phyloP scores from a whole-genome alignment of 2,329 filamentous ascomycete species.

The Hypoxylon sp. region DNA sequence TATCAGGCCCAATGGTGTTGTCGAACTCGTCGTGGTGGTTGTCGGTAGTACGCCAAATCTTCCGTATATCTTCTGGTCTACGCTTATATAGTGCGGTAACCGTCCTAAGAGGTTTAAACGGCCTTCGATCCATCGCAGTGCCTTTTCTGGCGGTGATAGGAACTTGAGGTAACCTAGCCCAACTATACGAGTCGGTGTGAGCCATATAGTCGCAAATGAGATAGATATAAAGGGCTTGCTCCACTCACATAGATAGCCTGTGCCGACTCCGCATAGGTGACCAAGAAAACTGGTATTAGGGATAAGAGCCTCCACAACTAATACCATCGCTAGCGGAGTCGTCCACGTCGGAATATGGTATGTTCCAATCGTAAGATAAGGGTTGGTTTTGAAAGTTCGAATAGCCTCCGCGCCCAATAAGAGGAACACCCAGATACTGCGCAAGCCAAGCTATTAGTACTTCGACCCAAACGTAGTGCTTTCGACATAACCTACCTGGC shows the following conservation, averaged over 20 bases:
- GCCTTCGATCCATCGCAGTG: constrained; percentile 86
- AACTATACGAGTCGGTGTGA: constrained; percentile 61
- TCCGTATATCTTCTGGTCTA: constrained; percentile 96
- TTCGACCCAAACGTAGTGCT: not conserved
- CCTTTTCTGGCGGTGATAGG: constrained; percentile 88
- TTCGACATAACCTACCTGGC: constrained; percentile 72
- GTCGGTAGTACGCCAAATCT: constrained; percentile 88
- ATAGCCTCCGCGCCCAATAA: constrained; percentile 87
- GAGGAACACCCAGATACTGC: constrained; percentile 91
- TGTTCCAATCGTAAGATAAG: constrained; percentile 73
- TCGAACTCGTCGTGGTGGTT: constrained; percentile 54
- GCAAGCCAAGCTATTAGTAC: constrained; percentile 37
- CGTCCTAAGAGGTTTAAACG: constrained; percentile 87
- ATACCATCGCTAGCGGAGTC: constrained; percentile 80
- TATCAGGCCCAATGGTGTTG: constrained; percentile 70
- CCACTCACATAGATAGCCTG: constrained; percentile 86
- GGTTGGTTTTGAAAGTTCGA: constrained; percentile 84
- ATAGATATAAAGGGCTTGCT: not conserved
- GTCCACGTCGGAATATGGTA: constrained; percentile 90
- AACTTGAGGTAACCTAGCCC: constrained; percentile 90
- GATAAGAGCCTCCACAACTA: constrained; percentile 80
- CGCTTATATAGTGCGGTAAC: constrained; percentile 90
- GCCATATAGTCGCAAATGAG: constrained; percentile 11
- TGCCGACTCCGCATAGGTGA: constrained; percentile 82
- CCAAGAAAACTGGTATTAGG: constrained; percentile 87